These are phyloP conservation scores for Ophiosphaerella korrae DNA, from an alignment of 2,329 filamentous ascomycete species.

Conservation along the genomic window DNA sequence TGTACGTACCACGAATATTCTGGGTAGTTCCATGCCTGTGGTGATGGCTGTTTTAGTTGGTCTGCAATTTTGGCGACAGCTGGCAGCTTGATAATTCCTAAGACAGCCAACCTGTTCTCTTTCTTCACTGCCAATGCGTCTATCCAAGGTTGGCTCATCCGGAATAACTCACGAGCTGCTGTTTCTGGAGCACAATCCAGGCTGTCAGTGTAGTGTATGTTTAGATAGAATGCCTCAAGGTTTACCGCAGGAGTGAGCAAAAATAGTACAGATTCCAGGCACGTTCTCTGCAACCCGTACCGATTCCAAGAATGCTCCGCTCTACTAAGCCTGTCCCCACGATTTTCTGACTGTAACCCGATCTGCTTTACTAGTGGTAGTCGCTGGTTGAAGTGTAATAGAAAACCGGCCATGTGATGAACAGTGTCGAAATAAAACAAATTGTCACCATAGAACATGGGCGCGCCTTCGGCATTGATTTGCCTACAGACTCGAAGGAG, in stretches of 20 bases:
- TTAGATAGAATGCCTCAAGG: constrained; percentile 2
- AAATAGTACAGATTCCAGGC: neutral
- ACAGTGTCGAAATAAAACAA: constrained; percentile 2
- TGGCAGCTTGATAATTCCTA: constrained; percentile 1
- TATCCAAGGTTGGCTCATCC: neutral
- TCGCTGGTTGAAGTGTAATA: neutral
- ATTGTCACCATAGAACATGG: constrained; percentile 7
- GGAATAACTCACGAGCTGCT: neutral
- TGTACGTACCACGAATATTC: neutral
- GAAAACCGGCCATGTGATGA: constrained; percentile 1
- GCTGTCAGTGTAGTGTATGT: neutral
- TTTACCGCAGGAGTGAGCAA: neutral
- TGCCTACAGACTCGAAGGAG: constrained; percentile 1
- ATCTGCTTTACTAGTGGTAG: neutral
- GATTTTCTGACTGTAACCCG: no score
- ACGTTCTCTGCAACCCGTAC: neutral
- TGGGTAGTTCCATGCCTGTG: no score
- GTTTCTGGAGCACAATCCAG: neutral
- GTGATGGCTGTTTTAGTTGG: no score
- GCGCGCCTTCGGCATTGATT: constrained; percentile 3
- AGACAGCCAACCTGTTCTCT: neutral
- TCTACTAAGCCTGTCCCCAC: no score
- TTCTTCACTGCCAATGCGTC: neutral
- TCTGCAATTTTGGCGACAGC: neutral
- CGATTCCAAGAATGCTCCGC: no score